These are phyloP conservation scores for Mortierella sp. DNA, from an alignment of 371 early-diverging fungal species.

Conservation along the genomic window DNA sequence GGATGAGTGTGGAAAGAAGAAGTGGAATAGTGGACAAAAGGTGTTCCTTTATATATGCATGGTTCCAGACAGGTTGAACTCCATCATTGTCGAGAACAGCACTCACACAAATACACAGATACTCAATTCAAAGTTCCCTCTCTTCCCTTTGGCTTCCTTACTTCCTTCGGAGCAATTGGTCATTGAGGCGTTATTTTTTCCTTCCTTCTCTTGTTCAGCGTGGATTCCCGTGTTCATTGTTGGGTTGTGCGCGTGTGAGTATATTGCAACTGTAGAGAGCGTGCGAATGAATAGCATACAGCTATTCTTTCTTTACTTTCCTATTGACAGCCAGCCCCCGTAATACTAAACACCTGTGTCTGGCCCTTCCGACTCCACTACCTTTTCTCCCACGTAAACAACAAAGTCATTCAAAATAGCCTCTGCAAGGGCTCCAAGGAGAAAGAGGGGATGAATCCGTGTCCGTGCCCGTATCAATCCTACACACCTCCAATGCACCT, in stretches of 20 bases:
- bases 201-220: neutral
- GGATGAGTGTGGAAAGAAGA: neutral
- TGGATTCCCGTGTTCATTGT: conserved; percentile 4
- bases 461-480: conserved; percentile 3
- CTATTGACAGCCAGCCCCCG: neutral
- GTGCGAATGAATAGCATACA: neutral
- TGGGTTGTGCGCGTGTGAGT: neutral
- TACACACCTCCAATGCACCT: neutral
- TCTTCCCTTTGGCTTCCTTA: neutral
- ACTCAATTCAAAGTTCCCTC: neutral
- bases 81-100: neutral
- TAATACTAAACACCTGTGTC: conserved; percentile 5
- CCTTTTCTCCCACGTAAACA: neutral
- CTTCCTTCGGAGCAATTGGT: conserved; percentile 9
- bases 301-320: neutral
- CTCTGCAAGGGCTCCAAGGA: neutral
- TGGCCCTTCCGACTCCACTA: neutral
- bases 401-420: neutral
- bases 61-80: neutral
- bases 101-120: neutral
- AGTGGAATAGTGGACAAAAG: neutral
- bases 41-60: conserved; percentile 2
- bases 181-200: neutral
- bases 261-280: neutral
- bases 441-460: conserved; percentile 3